These are phyloP conservation scores for Xylaria bambusicola DNA, from an alignment of 495 filamentous ascomycete genomes.

Conservation along the genomic window DNA sequence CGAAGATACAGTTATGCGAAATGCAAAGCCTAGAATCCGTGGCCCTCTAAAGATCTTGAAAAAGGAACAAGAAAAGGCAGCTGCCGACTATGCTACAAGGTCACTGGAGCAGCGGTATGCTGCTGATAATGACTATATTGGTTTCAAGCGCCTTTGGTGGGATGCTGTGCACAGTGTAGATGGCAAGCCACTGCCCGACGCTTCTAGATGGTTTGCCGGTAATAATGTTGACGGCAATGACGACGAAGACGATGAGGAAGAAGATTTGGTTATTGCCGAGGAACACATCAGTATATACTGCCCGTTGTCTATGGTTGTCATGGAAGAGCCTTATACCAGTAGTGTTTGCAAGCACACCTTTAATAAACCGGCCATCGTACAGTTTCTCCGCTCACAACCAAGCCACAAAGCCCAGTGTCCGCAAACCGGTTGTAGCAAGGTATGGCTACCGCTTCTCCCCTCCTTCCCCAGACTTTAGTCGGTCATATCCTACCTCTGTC, in stretches of 20 bases:
- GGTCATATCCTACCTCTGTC: no score
- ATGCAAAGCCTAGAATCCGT: constrained; percentile 9
- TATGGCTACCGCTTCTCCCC: constrained; percentile 20
- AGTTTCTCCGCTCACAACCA: constrained; percentile 55
- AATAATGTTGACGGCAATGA: constrained; percentile 29
- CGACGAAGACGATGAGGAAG: constrained; percentile 55
- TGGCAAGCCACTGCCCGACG: constrained; percentile 64
- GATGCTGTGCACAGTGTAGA: constrained; percentile 69
- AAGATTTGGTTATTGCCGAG: constrained; percentile 73
- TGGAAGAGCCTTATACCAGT: constrained; percentile 73
- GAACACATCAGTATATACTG: constrained; percentile 74
- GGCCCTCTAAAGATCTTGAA: constrained; percentile 40
- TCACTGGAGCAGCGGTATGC: constrained; percentile 60
- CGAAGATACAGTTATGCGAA: constrained; percentile 26
- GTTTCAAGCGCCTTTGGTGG: constrained; percentile 76
- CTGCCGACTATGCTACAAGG: constrained; percentile 40
- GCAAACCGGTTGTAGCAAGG: constrained; percentile 46
- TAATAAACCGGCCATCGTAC: constrained; percentile 69
- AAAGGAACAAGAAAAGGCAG: constrained; percentile 36
- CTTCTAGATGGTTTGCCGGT: constrained; percentile 71
- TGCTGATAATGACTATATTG: constrained; percentile 74
- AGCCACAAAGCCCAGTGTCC: constrained; percentile 40
- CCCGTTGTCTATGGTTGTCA: constrained; percentile 74
- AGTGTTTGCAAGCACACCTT: constrained; percentile 81
- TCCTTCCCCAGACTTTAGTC: no score